Evolutionary conservation across 257 asterid genomes (phyloP).

Genomic region (Scutellaria barbata): DNA sequence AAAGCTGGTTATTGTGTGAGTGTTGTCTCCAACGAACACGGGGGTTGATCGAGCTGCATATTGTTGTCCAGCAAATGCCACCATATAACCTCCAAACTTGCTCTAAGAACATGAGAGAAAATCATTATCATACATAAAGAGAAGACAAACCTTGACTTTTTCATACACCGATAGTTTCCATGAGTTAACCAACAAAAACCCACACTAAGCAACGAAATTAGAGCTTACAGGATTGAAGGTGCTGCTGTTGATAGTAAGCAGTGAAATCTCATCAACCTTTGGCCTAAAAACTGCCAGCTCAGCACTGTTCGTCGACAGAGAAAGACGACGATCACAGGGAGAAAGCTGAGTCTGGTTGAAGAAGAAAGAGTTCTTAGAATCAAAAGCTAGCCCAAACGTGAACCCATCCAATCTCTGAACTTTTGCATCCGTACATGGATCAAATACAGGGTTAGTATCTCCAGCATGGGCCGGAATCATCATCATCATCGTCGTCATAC

Average conservation of each 20-base stretch:
- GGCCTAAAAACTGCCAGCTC: constrained; percentile 84
- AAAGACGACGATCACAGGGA: constrained; percentile 83
- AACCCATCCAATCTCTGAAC: constrained; percentile 79
- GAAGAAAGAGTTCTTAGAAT: constrained; percentile 70
- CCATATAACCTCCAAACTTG: constrained; percentile 73
- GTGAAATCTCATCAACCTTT: constrained; percentile 89
- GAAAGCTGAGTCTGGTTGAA: constrained; percentile 87
- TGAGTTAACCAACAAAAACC: background rate
- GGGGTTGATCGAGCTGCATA: constrained; percentile 92
- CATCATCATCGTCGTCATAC: constrained; percentile 26
- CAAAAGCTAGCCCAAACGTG: constrained; percentile 78
- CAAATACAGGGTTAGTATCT: constrained; percentile 66
- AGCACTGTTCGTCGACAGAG: constrained; percentile 51
- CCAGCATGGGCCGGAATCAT: constrained; percentile 44
- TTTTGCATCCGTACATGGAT: constrained; percentile 78
- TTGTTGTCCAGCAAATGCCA: constrained; percentile 88
- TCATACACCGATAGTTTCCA: too few relatives aligned
- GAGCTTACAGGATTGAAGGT: constrained; percentile 56
- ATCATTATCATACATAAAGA: too few relatives aligned
- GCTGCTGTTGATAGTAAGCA: constrained; percentile 72
- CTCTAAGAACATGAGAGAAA: constrained; percentile 42
- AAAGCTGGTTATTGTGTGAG: constrained; percentile 69
- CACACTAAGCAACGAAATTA: background rate
- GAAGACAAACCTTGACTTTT: too few relatives aligned
- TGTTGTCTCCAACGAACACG: constrained; percentile 65